phyloP scores from a whole-genome alignment of 2,329 filamentous ascomycete genomes.

The Fusarium verrucosum region DNA sequence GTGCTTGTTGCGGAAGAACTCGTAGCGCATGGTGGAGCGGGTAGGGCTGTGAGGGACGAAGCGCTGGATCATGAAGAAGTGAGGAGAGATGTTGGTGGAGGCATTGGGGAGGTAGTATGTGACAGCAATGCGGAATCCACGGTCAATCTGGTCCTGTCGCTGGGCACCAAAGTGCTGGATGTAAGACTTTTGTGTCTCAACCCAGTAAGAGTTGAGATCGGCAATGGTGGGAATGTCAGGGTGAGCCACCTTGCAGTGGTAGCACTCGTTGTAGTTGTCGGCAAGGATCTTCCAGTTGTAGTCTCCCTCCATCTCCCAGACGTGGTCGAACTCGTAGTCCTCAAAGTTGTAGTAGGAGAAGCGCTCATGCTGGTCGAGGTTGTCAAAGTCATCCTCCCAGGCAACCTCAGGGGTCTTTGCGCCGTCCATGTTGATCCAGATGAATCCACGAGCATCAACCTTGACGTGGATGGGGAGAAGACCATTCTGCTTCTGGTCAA shows the following conservation, averaged over 20 bases:
- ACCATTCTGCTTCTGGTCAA: conserved; percentile 65
- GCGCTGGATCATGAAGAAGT: conserved; percentile 72
- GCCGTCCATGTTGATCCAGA: conserved; percentile 67
- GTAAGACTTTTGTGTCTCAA: conserved; percentile 58
- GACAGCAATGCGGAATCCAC: conserved; percentile 56
- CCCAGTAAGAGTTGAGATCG: conserved; percentile 64
- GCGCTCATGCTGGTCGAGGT: conserved; percentile 56
- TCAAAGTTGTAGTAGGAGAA: conserved; percentile 59
- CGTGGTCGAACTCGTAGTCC: conserved; percentile 66
- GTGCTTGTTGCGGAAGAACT: conserved; percentile 70
- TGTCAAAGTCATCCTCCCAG: conserved; percentile 63
- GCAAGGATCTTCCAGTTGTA: conserved; percentile 70
- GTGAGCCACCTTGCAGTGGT: conserved; percentile 69
- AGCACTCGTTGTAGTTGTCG: conserved; percentile 74
- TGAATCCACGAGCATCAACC: conserved; percentile 62
- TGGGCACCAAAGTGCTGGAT: conserved; percentile 62
- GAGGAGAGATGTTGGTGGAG: conserved; percentile 61
- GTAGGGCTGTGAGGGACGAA: conserved; percentile 65
- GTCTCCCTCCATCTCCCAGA: conserved; percentile 64
- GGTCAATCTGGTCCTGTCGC: conserved; percentile 58
- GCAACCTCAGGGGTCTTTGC: conserved; percentile 55
- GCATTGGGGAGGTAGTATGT: conserved; percentile 63
- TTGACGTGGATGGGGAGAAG: conserved; percentile 65
- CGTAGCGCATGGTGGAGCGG: conserved; percentile 66
- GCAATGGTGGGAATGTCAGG: conserved; percentile 66